Evolutionary conservation across 2,329 filamentous ascomycete genomes (phyloP), one percentile per base, ranked within the genome.

Genomic region (Xylaria sp.): DNA sequence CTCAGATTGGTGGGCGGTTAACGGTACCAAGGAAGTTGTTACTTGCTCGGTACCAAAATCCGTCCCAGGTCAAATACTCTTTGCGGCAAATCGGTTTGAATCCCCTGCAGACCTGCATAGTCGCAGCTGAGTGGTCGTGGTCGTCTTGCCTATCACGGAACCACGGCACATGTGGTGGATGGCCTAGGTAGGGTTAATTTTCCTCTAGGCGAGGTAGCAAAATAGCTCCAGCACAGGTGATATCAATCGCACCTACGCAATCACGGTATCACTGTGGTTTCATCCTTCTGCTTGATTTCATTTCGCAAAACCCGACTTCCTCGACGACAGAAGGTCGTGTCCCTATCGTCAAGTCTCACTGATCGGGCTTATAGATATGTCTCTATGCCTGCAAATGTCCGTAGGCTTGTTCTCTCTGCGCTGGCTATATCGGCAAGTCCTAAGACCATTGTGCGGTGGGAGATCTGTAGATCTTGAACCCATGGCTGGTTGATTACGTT

Each of bases 121-220:
- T 65, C 25, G 65, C 37, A 70, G 68, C 65, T 67, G 46, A 68
- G 50, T 55, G 44, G 57, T 63, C 12, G 44, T 63, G 20, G 50
- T 65, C 13, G 60, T 58, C 52, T 67, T 71, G 67, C 69, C 69
- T 67, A 66, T 70, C 69, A 67, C 69, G 69, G 69, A 69, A 69
- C 10, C 37, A 70, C 69, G 69, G 69, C 69, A 72, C 69, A 69
- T 60, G 67, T 55, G 31, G 23, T 39, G 13, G 34, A 57, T 61
- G 37, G 44, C 46, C 51, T 69, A 51, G 59, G 50, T 52, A 50
- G 55, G 55, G 63, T 65, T 58, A 48, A 25, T 25, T 25, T 52
- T 20, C 60, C 56, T 46, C 58, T 31, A 12, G 55, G 28, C 55
- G 55, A 63, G 46, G 50, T 61, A 54, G 55, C 34, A 31, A 31